Percentiles rank a stretch among this genome's conserved stretches.
These are phyloP conservation scores for Tulasnella sp. DNA, from an alignment of 768 basidiomycete species.

Conservation along the genomic window DNA sequence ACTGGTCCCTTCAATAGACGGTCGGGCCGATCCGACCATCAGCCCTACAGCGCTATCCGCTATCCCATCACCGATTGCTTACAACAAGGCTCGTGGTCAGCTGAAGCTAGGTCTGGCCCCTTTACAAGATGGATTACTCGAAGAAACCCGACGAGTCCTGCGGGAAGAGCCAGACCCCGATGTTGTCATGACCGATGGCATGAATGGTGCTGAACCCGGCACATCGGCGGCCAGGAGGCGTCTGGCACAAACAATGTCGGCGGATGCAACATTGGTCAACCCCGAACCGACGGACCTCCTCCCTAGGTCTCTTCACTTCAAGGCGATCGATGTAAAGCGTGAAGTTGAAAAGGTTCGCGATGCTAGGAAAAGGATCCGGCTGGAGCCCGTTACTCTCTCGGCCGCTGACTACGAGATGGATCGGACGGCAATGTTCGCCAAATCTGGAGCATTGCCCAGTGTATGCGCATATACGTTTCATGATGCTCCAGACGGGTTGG, in stretches of 20 bases:
- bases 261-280: constrained; percentile 28
- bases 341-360: constrained; percentile 87
- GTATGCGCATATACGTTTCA: constrained; percentile 93
- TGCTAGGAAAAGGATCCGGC: constrained; percentile 79
- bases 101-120: constrained; percentile 82
- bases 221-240: constrained; percentile 7
- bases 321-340: constrained; percentile 75
- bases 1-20: constrained; percentile 51
- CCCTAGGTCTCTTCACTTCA: constrained; percentile 75
- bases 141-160: constrained; percentile 69
- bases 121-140: constrained; percentile 64
- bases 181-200: constrained; percentile 25
- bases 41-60: constrained; percentile 23
- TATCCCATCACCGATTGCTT: constrained; percentile 51
- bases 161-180: constrained; percentile 49
- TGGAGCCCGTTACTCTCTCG: constrained; percentile 62
- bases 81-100: constrained; percentile 63
- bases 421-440: constrained; percentile 8
- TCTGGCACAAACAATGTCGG: constrained; percentile 61
- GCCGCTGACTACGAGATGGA: constrained; percentile 20
- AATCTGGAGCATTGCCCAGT: constrained; percentile 65
- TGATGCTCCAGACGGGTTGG: constrained; percentile 90
- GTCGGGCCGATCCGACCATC: constrained; percentile 30
- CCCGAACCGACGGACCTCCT: constrained; percentile 64
- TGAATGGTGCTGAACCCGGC: constrained; percentile 27